Base-by-base conservation (phyloP, 1,284 basidiomycete genomes). In the Ceratobasidium sp. region DNA sequence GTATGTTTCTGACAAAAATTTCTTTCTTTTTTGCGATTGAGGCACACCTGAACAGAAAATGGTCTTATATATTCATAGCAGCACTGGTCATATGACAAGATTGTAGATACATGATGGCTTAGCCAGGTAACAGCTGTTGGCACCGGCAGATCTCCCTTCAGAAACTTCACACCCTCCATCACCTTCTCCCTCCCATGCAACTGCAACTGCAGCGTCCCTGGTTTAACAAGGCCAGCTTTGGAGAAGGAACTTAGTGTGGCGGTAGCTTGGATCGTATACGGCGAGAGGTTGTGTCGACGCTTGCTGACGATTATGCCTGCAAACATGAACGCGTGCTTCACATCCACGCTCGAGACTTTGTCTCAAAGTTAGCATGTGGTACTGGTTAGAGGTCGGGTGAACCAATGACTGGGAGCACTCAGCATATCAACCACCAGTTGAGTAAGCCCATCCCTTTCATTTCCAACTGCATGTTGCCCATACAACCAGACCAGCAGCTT, bases 311-410 rank as follows among this genome's bases (percentile, higher is more conserved):
- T n/a, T 3, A 10, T 3, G 3, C 26, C 30, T 0, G n/a, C 43
- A 21, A 62, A 62, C n/a, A 43, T 46, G 26, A 62, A 62, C 1
- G 26, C 43, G 26, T 43, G 26, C 14, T 62, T 43, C 1, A 62
- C 60, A 32, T 62, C 60, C 2, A 62, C 26, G 43, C 60, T 62
- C n/a, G 60, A n/a, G 0, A 43, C 60, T 62, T 14, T 30, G 50
- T 28, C 23, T 12, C 28, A n/a, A 53, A 26, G 50, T 53, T 12
- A 46, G 36, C 26, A 18, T 2, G n/a, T 61, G 8, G 5, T 4
- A 26, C 21, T 12, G 5, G n/a, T 9, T n/a, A 18, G 16, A 12
- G 16, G 36, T 16, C 32, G 36, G 41, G 16, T 16, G 10, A 39
- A 21, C 14, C 2, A 59, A 5, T 10, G 9, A 41, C 30, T 14